Percentiles rank a stretch among this genome's conserved stretches.
Evolutionary conservation across 139 green algal species (phyloP).

Genomic region (Micractinium sp.): DNA sequence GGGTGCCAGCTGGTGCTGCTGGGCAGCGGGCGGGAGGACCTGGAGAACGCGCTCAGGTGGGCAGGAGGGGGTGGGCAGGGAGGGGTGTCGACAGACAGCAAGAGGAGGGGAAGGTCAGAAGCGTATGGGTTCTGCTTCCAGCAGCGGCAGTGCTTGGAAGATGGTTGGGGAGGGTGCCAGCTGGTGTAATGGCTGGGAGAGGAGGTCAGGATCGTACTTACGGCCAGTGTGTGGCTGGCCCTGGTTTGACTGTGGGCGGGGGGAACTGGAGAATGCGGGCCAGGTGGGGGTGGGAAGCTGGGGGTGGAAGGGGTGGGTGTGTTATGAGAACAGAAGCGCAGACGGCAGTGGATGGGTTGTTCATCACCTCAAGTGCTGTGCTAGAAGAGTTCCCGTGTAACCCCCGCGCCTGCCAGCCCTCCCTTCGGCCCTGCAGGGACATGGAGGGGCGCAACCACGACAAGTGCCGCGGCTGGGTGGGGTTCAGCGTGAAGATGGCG

Average conservation of each 20-base stretch:
- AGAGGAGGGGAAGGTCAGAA: too few relatives aligned
- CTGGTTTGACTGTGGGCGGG: not conserved
- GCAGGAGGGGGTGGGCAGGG: not conserved
- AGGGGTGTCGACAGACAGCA: not conserved
- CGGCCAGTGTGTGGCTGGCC: too few relatives aligned
- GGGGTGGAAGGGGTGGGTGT: not conserved
- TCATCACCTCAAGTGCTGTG: too few relatives aligned
- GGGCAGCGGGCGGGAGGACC: slow-evolving; percentile 86
- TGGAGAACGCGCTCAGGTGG: slow-evolving; percentile 80
- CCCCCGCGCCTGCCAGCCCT: too few relatives aligned
- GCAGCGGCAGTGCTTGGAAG: not conserved
- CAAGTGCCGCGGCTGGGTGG: slow-evolving; percentile 90
- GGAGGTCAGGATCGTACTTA: too few relatives aligned
- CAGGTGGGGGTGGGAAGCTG: too few relatives aligned
- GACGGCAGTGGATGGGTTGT: too few relatives aligned
- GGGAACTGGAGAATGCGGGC: not conserved
- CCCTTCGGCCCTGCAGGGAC: slow-evolving; percentile 31
- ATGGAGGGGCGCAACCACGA: slow-evolving; percentile 62
- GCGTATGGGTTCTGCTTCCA: not conserved
- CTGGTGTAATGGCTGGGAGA: too few relatives aligned
- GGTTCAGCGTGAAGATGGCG: slow-evolving; percentile 90
- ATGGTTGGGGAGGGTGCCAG: too few relatives aligned
- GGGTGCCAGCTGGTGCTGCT: slow-evolving; percentile 94
- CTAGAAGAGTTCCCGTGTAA: too few relatives aligned
- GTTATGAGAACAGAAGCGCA: too few relatives aligned